Base-by-base conservation (phyloP, 2,329 filamentous ascomycete genomes). In the Cladosporium sphaerospermum region DNA sequence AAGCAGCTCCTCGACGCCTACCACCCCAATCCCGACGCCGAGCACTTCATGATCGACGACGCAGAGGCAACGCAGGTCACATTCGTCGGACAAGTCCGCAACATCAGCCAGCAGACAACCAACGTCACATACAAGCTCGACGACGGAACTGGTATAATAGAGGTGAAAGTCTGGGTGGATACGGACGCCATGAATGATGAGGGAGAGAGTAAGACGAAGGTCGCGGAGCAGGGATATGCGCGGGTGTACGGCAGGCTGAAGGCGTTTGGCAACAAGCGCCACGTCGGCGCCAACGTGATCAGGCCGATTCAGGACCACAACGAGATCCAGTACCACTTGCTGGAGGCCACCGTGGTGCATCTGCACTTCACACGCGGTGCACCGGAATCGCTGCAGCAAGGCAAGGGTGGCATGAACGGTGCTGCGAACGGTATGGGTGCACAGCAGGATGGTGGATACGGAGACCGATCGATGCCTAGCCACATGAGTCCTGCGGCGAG, bases 71-170 rank as follows among this genome's bases (percentile, higher is more conserved):
- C 84, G 40, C 78, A 82, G 57, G 76, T 95, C 57, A 92, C 88
- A 31, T 85, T 97, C 61, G 83, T 99, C 56, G 93, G 89, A 49
- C 92, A 96, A 77, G 85, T 99, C 63, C 89, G 90, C 68, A 84
- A 84, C 72, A 84, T 96, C 71, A 87, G 83, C 67, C 80, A 81
- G n/a, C 89, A 95, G 74, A 81, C 86, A 39, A 96, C 92, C 61
- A 95, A 96, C 74, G 84, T 90, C 61, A 96, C 89, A 43, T 95
- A 95, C 79, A 88, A 85, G 65, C 77, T 99, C 63, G 93, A 99
- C 73, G 93, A 99, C 71, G 93, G 93, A 68, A 99, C 95, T 1
- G 91, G 89, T 56, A 79, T 84, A 57, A 85, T 96, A 63, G 95
- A 99, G 71, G 91, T 89, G 61, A 95, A 93, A 75, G 84, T 87